Conservation (phyloP, 495 filamentous ascomycete species). For the Talaromyces borbonicus region DNA sequence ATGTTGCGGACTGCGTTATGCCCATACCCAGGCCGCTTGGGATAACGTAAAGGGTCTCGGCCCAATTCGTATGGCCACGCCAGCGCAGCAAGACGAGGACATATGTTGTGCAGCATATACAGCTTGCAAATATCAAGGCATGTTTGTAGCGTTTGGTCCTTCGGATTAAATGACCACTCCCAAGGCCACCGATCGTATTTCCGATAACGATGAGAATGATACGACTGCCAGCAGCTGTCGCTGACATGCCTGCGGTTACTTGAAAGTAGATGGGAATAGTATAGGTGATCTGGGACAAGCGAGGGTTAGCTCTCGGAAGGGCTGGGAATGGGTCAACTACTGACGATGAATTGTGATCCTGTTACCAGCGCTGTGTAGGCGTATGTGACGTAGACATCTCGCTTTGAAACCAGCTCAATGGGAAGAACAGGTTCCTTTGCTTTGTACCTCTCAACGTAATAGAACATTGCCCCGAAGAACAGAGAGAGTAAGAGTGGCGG, state of each 20-base stretch:
- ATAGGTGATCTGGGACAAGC: too few species aligned
- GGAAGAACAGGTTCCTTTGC: slow-evolving; percentile 53
- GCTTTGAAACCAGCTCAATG: slow-evolving; percentile 47
- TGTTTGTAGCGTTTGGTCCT: slow-evolving; percentile 52
- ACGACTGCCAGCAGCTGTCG: slow-evolving; percentile 48
- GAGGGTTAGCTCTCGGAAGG: too few species aligned
- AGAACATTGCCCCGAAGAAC: slow-evolving; percentile 19
- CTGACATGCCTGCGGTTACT: slow-evolving; percentile 44
- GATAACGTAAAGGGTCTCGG: slow-evolving; percentile 54
- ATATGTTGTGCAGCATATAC: slow-evolving; percentile 42
- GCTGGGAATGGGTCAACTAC: too few species aligned
- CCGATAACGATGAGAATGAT: slow-evolving; percentile 56
- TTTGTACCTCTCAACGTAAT: slow-evolving; percentile 40
- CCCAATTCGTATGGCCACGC: slow-evolving; percentile 49
- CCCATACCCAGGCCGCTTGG: slow-evolving; percentile 49
- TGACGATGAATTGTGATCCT: too few species aligned
- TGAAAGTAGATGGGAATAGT: slow-evolving; percentile 60
- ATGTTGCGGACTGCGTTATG: slow-evolving; percentile 40
- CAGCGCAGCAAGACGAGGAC: slow-evolving; percentile 47
- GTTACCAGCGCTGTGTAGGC: too few species aligned
- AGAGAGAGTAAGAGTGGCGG: slow-evolving; percentile 21
- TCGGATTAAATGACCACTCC: slow-evolving; percentile 47
- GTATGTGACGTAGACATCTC: too few species aligned
- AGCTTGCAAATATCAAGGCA: slow-evolving; percentile 40
- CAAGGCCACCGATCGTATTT: slow-evolving; percentile 53